Base-by-base conservation (phyloP, 108 stramenopile species). In the Discostella stelligeroides region DNA sequence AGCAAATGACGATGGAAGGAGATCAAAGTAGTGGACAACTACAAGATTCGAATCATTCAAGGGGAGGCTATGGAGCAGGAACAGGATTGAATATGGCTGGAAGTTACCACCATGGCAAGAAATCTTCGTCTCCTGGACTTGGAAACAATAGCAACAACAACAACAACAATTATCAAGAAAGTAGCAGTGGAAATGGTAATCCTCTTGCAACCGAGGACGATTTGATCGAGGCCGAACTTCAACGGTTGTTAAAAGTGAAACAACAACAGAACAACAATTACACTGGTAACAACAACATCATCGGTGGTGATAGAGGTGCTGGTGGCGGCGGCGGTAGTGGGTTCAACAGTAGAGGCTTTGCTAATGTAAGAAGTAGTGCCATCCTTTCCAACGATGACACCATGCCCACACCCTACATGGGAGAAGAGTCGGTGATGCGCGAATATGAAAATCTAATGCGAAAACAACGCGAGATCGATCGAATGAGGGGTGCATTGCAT, bases 391-490 rank as follows among this genome's bases (percentile, higher is more conserved):
- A 5, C 5, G 1, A 17, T 10, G 50, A 51, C 50, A 3, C 3
- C 50, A 21, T 15, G 49, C 24, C 53, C 14, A 58, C 59, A 63
- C 66, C 75, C 34, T 77, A 77, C 63, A 70, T 77, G 68, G 76
- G 76, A 0, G 76, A 70, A 60, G 76, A 77, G 45, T 63, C 50
- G 18, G 62, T 77, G 2, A 13, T 77, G 56, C 28, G 60, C 6
- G 76, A 77, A 41, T 77, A 77, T 37, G 57, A 72, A 51, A 68
- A 71, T 38, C 76, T 82, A 23, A 53, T 82, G 51, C 76, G 76
- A 21, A 70, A 76, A 60, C 79, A 83, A 48, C 75, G 62, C 54
- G 60, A 81, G 34, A 25, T 55, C 59, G 53, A 75, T 49, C 18
- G 55, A 53, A 46, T 48, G 15, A 28, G 17, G 50, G 53, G 54